Conservation (phyloP, 805 yeast genomes). For the Candida sonorensis region DNA sequence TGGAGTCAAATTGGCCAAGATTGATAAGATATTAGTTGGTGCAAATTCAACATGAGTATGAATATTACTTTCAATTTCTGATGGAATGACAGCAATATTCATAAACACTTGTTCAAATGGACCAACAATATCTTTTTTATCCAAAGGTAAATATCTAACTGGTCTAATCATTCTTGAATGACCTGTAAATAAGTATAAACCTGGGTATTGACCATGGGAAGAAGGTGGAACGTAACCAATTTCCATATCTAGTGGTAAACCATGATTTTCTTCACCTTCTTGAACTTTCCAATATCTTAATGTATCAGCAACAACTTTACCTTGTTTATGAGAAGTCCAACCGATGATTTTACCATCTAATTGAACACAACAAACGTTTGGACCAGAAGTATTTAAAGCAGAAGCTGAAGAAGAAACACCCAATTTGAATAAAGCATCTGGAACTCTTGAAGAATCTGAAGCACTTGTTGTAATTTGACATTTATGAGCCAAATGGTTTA, state of each 20-base stretch:
- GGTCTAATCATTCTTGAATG: slow-evolving; percentile 95
- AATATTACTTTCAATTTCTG: slow-evolving; percentile 71
- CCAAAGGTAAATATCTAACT: slow-evolving; percentile 82
- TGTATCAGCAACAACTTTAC: slow-evolving; percentile 80
- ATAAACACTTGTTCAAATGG: slow-evolving; percentile 98
- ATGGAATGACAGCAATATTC: slow-evolving; percentile 92
- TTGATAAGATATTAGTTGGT: slow-evolving; percentile 91
- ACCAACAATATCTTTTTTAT: slow-evolving; percentile 80
- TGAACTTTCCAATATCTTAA: slow-evolving; percentile 89
- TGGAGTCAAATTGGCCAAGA: slow-evolving; percentile 94
- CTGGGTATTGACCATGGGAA: slow-evolving; percentile 94
- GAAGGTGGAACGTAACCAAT: slow-evolving; percentile 97
- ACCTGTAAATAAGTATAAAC: slow-evolving; percentile 86
- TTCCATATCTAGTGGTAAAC: slow-evolving; percentile 82
- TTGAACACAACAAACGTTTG: slow-evolving; percentile 83
- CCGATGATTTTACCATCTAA: slow-evolving; percentile 89
- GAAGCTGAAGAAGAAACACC: slow-evolving; percentile 81
- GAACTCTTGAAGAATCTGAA: slow-evolving; percentile 67
- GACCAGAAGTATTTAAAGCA: slow-evolving; percentile 68
- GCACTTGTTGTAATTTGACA: slow-evolving; percentile 78
- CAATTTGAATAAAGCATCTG: slow-evolving; percentile 54
- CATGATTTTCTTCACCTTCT: slow-evolving; percentile 63
- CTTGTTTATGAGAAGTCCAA: slow-evolving; percentile 89
- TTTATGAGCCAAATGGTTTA: slow-evolving; percentile 94
- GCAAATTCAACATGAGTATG: slow-evolving; percentile 93